Conservation (phyloP, 805 yeast genomes). For the Kodamaea laetipori region DNA sequence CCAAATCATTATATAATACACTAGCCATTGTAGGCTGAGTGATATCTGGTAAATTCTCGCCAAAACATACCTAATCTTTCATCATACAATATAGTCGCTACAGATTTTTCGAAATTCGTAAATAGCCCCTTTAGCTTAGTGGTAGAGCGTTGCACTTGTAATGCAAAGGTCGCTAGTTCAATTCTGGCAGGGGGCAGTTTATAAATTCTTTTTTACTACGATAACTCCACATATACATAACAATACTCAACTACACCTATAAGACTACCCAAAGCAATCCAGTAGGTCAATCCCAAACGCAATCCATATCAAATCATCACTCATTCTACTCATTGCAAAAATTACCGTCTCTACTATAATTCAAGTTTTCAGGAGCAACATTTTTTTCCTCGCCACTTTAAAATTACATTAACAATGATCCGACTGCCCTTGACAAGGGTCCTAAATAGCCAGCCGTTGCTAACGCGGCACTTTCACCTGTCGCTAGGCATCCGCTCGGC, state of each 20-base stretch:
- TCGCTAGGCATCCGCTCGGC: not conserved
- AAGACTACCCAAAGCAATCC: too few relatives aligned
- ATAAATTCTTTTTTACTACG: constrained; percentile 4
- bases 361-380: not conserved
- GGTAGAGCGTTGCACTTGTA: constrained; percentile 99
- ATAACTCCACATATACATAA: not conserved
- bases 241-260: too few relatives aligned
- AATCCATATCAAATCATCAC: too few relatives aligned
- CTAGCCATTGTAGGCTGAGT: too few relatives aligned
- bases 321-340: too few relatives aligned
- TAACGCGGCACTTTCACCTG: not conserved
- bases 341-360: too few relatives aligned
- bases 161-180: constrained; percentile 59
- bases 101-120: not conserved
- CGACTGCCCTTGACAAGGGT: not conserved
- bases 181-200: constrained; percentile 39
- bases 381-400: constrained; percentile 4
- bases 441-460: not conserved
- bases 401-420: constrained; percentile 1
- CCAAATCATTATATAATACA: too few relatives aligned
- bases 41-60: too few relatives aligned
- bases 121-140: constrained; percentile 93
- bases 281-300: too few relatives aligned
- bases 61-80: too few relatives aligned
- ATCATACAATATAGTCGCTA: too few relatives aligned